Conservation (phyloP, 192 early-diverging fungal genomes). For the Linnemannia elongata region DNA sequence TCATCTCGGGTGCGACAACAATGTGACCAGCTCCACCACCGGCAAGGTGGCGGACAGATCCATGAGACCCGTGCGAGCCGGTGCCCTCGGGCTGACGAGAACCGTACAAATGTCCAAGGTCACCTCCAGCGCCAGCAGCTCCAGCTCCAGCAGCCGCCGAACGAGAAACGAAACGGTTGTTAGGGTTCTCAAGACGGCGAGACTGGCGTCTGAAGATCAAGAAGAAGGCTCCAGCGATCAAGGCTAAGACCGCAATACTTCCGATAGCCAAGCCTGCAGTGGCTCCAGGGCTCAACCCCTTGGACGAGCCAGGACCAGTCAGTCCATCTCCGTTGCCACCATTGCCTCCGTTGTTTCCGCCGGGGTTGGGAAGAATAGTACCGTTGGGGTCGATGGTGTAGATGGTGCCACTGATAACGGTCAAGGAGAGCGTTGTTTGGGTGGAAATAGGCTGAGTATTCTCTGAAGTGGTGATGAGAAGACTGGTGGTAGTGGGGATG, state of each 20-base stretch:
- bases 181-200: slow-evolving; percentile 48
- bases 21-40: slow-evolving; percentile 55
- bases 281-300: slow-evolving; percentile 32
- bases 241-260: slow-evolving; percentile 23
- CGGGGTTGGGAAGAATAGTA: not conserved
- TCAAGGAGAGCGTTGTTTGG: slow-evolving; percentile 21
- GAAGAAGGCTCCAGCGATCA: slow-evolving; percentile 53
- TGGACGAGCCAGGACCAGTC: not conserved
- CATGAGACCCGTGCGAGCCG: slow-evolving; percentile 42
- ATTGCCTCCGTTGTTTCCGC: not conserved
- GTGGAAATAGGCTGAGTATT: slow-evolving; percentile 26
- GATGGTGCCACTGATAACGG: slow-evolving; percentile 40
- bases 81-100: slow-evolving; percentile 48
- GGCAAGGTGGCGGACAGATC: slow-evolving; percentile 34
- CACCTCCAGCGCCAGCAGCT: slow-evolving; percentile 33
- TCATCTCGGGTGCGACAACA: slow-evolving; percentile 55
- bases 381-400: slow-evolving; percentile 24
- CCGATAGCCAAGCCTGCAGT: slow-evolving; percentile 43
- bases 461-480: slow-evolving; percentile 20
- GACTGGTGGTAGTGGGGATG: slow-evolving; percentile 3
- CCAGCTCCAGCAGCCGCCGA: slow-evolving; percentile 38
- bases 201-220: slow-evolving; percentile 50
- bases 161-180: slow-evolving; percentile 42
- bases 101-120: slow-evolving; percentile 50
- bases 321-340: slow-evolving; percentile 9